These are phyloP conservation scores for Tripidium arundinaceum DNA, from an alignment of 202 grass and related monocot genomes.

Conservation along the genomic window DNA sequence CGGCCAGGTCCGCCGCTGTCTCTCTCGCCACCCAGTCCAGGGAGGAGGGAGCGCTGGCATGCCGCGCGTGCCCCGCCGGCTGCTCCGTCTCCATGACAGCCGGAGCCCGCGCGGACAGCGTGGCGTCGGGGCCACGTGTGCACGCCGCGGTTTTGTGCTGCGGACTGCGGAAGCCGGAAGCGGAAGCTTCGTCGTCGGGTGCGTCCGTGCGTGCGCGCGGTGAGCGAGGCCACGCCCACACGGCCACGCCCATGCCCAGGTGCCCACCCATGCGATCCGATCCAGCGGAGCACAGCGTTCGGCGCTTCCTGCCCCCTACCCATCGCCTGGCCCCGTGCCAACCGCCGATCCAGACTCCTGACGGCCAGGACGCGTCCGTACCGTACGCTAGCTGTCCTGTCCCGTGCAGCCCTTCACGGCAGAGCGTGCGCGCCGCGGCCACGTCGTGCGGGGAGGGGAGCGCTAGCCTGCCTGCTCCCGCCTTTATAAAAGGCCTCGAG, in stretches of 20 bases:
- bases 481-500: slow-evolving; percentile 14
- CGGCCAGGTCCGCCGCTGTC: slow-evolving; percentile 6
- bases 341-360: neutral
- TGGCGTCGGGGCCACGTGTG: neutral
- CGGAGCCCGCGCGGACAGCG: neutral
- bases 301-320: slow-evolving; percentile 14
- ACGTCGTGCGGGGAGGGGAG: neutral
- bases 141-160: neutral
- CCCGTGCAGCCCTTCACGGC: neutral
- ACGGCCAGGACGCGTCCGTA: slow-evolving; percentile 1
- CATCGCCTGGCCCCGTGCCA: neutral
- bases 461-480: neutral
- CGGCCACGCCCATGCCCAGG: neutral
- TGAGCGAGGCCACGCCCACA: neutral
- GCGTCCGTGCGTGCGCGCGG: neutral
- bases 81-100: neutral
- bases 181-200: slow-evolving; percentile 16
- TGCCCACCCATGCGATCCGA: neutral
- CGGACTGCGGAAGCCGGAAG: neutral
- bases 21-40: neutral
- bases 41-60: neutral
- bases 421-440: neutral
- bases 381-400: slow-evolving; percentile 32
- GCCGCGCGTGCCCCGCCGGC: neutral
- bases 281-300: neutral